Conservation (phyloP, 768 basidiomycete genomes). For the Dictyophora rubrovolvata region DNA sequence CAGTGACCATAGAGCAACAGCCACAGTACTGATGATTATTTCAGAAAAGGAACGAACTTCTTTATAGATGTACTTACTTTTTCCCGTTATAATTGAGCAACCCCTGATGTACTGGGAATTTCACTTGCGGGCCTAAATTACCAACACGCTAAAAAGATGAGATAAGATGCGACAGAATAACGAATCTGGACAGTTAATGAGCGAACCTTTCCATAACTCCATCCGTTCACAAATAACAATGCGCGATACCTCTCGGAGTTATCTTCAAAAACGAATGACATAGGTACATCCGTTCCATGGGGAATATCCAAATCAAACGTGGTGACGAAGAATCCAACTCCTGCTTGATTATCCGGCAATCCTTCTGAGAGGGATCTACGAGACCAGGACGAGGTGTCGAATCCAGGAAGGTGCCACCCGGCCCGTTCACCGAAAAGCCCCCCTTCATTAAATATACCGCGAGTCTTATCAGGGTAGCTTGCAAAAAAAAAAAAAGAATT, state of each 20-base stretch:
- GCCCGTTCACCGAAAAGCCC: constrained; percentile 59
- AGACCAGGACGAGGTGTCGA: constrained; percentile 50
- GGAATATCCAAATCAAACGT: constrained; percentile 58
- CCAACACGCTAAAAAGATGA: neutral
- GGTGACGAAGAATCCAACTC: constrained; percentile 76
- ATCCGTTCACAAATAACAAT: constrained; percentile 72
- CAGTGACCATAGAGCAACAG: constrained; percentile 65
- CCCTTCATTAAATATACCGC: constrained; percentile 64
- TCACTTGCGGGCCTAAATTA: constrained; percentile 51
- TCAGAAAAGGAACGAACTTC: neutral
- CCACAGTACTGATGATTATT: constrained; percentile 17
- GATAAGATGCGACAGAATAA: neutral
- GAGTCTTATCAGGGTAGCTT: constrained; percentile 68
- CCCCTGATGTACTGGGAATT: constrained; percentile 78
- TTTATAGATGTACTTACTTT: constrained; percentile 40
- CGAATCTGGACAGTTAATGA: neutral
- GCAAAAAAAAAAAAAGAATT: too few relatives aligned
- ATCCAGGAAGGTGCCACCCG: constrained; percentile 71
- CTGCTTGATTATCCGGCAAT: constrained; percentile 46
- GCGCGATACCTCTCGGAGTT: constrained; percentile 53
- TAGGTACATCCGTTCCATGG: constrained; percentile 47
- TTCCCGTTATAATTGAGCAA: constrained; percentile 62
- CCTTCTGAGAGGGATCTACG: constrained; percentile 46
- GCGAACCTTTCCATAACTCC: constrained; percentile 80
- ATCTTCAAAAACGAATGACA: constrained; percentile 65